Conservation (phyloP, 148 eudicot genomes). For the Polygonum aviculare region DNA sequence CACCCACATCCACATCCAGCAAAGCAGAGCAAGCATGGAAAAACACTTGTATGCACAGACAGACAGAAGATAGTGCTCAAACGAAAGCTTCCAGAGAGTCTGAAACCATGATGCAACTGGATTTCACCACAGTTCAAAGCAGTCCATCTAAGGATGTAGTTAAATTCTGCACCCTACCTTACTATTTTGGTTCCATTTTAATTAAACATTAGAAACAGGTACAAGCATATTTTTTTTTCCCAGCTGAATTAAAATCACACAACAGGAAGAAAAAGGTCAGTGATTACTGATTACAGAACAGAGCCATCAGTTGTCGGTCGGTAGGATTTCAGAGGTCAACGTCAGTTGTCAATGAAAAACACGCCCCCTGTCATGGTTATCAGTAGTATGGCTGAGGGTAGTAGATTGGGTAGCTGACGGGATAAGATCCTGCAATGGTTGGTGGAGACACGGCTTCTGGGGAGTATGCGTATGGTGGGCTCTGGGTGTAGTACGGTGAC, state of each 20-base stretch:
- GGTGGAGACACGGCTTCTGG: conserved; percentile 61
- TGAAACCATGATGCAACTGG: conserved; percentile 4
- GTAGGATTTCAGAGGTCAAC: conserved; percentile 8
- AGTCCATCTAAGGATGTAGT: background rate
- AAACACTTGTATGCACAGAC: background rate
- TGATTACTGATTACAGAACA: conserved; percentile 14
- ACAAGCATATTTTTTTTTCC: background rate
- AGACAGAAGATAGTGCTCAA: background rate
- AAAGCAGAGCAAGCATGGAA: conserved; percentile 3
- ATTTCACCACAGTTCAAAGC: background rate
- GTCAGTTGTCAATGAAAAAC: conserved; percentile 31
- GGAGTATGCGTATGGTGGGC: conserved; percentile 75
- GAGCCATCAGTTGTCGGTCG: background rate
- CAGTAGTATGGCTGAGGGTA: conserved; percentile 12
- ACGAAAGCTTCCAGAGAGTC: background rate
- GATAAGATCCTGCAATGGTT: conserved; percentile 22
- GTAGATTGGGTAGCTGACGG: conserved; percentile 38
- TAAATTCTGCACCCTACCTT: conserved; percentile 3
- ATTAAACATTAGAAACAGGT: background rate
- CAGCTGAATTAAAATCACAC: conserved; percentile 12
- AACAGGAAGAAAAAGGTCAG: conserved; percentile 7
- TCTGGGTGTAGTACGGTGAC: conserved; percentile 63
- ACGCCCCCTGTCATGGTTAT: conserved; percentile 26
- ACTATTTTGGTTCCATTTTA: background rate
- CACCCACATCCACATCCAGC: background rate